Evolutionary conservation across 176 grass and related monocot genomes (phyloP).

Genomic region (Carex kokanica): DNA sequence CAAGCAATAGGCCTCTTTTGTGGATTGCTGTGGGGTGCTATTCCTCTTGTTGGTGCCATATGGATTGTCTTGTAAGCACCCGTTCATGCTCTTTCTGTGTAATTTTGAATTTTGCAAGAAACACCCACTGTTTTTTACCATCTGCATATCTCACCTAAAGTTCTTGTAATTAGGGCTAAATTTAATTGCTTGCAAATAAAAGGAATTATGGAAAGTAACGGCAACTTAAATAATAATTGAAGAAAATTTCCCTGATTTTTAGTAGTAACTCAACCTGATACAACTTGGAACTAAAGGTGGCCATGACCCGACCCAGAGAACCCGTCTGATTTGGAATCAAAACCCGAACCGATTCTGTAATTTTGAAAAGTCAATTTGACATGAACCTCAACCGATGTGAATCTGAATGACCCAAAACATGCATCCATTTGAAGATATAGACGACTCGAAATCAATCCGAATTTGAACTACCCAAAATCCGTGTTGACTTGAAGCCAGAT

Average conservation of each 20-base stretch:
- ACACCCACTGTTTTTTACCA: neutral
- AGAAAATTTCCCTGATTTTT: neutral
- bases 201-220: neutral
- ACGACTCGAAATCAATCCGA: neutral
- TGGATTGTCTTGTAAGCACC: conserved; percentile 82
- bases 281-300: neutral
- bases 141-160: neutral
- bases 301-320: neutral
- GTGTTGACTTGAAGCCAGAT: too few relatives aligned
- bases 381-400: neutral
- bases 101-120: neutral
- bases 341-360: neutral
- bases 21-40: conserved; percentile 79
- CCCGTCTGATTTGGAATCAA: neutral
- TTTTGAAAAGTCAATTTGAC: neutral
- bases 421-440: neutral
- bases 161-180: neutral
- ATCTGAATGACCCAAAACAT: neutral
- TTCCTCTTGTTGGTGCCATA: conserved; percentile 74
- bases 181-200: neutral
- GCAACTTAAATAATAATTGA: neutral
- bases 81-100: neutral
- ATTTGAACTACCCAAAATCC: neutral
- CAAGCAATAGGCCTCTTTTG: conserved; percentile 68
- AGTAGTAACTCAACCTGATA: neutral